A percentile compares a stretch with the other conserved stretches of the same genome.
Conservation (phyloP, 768 basidiomycete species). For the Suillus paluster region DNA sequence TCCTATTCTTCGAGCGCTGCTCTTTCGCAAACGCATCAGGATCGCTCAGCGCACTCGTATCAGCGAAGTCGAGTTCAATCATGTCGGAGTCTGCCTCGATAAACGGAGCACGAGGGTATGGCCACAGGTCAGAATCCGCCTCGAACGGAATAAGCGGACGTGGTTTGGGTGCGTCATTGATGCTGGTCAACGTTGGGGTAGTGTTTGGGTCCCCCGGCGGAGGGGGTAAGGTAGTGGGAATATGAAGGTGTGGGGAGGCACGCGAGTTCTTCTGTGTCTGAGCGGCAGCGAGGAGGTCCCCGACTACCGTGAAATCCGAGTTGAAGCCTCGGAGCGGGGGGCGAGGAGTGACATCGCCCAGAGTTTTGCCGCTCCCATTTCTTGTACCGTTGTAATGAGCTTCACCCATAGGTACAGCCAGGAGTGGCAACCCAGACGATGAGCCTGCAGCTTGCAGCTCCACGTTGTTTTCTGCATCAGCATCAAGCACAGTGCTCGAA, state of each 20-base stretch:
- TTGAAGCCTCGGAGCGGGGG: slow-evolving; percentile 44
- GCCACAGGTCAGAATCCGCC: slow-evolving; percentile 72
- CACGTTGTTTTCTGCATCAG: slow-evolving; percentile 34
- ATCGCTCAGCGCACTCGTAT: slow-evolving; percentile 74
- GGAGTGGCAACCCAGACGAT: slow-evolving; percentile 38
- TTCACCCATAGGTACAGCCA: slow-evolving; percentile 28
- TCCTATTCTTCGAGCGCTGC: slow-evolving; percentile 30
- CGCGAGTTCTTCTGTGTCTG: slow-evolving; percentile 11
- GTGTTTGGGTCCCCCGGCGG: slow-evolving; percentile 8
- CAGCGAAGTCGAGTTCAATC: slow-evolving; percentile 76
- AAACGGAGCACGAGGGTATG: slow-evolving; percentile 57
- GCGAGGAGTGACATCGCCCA: slow-evolving; percentile 66
- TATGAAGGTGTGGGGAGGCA: slow-evolving; percentile 11
- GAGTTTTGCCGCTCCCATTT: slow-evolving; percentile 23
- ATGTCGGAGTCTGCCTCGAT: slow-evolving; percentile 56
- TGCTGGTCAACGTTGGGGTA: slow-evolving; percentile 14
- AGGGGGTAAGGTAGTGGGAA: slow-evolving; percentile 12
- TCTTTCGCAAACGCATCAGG: slow-evolving; percentile 55
- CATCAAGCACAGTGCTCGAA: slow-evolving; percentile 42
- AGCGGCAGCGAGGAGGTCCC: slow-evolving; percentile 31
- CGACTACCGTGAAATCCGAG: slow-evolving; percentile 37
- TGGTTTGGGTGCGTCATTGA: slow-evolving; percentile 27
- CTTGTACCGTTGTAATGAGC: slow-evolving; percentile 21
- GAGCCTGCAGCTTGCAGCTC: slow-evolving; percentile 33
- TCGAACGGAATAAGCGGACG: slow-evolving; percentile 63